Conservation (phyloP, 768 basidiomycete genomes). For the Daedalea quercina region DNA sequence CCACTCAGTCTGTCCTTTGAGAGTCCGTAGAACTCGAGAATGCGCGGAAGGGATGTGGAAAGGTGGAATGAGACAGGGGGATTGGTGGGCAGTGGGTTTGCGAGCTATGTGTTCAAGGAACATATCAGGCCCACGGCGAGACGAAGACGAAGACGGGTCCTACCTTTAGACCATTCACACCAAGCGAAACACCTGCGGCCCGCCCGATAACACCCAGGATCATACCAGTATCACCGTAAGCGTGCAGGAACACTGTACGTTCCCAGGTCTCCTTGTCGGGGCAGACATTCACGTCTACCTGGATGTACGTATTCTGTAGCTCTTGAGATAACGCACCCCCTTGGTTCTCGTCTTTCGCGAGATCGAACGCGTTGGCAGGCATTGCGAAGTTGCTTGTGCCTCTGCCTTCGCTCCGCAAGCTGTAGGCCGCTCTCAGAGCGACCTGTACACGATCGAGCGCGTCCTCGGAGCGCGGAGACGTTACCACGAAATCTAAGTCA, state of each 20-base stretch:
- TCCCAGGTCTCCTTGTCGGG: constrained; percentile 41
- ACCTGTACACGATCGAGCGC: constrained; percentile 20
- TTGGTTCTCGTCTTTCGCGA: constrained; percentile 25
- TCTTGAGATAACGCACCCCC: constrained; percentile 21
- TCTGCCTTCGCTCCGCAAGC: constrained; percentile 42
- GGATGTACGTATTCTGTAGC: constrained; percentile 21
- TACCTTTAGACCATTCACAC: constrained; percentile 55
- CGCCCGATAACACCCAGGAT: constrained; percentile 53
- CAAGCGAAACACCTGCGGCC: constrained; percentile 43
- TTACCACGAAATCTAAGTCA: constrained; percentile 64
- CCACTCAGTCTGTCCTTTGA: constrained; percentile 41
- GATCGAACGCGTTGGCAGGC: constrained; percentile 32
- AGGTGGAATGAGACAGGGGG: constrained; percentile 39
- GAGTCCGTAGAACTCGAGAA: constrained; percentile 52
- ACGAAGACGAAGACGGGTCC: not conserved
- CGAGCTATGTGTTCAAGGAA: constrained; percentile 20
- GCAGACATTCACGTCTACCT: constrained; percentile 65
- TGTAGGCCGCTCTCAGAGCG: constrained; percentile 41
- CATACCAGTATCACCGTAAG: constrained; percentile 70
- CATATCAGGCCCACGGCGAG: not conserved
- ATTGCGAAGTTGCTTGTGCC: constrained; percentile 63
- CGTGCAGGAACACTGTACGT: constrained; percentile 46
- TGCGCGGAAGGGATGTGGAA: constrained; percentile 39
- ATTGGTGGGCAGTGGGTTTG: constrained; percentile 22
- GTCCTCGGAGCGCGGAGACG: constrained; percentile 28